Conservation (phyloP, 345 rosid genomes). For the Brassica rapa region DNA sequence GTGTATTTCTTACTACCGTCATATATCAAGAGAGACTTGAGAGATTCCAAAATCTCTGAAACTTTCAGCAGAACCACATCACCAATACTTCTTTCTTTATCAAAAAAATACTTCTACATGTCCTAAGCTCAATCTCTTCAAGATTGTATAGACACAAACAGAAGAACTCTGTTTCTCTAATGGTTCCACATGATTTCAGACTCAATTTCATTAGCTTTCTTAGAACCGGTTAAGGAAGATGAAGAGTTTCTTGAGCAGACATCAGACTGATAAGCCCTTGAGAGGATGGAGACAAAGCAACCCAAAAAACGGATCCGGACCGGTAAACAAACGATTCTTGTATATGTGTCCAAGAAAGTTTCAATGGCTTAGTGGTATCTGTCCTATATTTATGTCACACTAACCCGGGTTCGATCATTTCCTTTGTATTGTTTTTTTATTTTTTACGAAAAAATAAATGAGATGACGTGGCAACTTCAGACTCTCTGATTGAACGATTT, state of each 20-base stretch:
- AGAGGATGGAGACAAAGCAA: constrained; percentile 53
- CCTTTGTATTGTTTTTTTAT: too few relatives aligned
- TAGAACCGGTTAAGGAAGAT: constrained; percentile 20
- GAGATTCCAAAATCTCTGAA: constrained; percentile 55
- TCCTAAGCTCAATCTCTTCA: constrained; percentile 65
- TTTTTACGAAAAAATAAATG: too few relatives aligned
- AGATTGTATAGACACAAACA: constrained; percentile 46
- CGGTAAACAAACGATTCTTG: too few relatives aligned
- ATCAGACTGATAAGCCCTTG: constrained; percentile 53
- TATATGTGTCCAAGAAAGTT: too few relatives aligned
- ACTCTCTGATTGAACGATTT: too few relatives aligned
- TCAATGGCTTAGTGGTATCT: too few relatives aligned
- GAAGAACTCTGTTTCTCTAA: constrained; percentile 69
- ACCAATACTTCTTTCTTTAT: constrained; percentile 35
- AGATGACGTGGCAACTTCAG: too few relatives aligned
- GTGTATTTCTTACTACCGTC: constrained; percentile 82
- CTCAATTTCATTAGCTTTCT: constrained; percentile 58
- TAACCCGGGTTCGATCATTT: too few relatives aligned
- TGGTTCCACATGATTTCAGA: constrained; percentile 63
- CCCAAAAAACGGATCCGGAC: constrained; percentile 60
- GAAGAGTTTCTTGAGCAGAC: constrained; percentile 29
- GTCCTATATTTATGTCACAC: too few relatives aligned
- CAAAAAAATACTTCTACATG: constrained; percentile 45
- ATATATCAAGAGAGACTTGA: constrained; percentile 65
- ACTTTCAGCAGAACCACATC: constrained; percentile 59